Evolutionary conservation across 2,329 filamentous ascomycete genomes (phyloP).

Genomic region (Trichoderma cornu-damae): DNA sequence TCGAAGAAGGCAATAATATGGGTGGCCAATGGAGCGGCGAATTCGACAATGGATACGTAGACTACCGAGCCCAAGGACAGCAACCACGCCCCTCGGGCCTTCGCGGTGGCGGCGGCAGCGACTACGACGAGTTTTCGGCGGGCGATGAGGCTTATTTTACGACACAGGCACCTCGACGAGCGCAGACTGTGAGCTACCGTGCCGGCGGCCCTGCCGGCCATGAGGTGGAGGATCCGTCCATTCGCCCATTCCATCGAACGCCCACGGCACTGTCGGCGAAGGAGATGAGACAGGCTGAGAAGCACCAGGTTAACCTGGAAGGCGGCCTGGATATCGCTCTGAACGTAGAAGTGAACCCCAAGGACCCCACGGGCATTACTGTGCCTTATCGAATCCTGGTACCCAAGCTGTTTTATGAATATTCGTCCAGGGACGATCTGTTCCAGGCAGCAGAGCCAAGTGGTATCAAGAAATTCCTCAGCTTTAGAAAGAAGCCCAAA

Average conservation of each 20-base stretch:
- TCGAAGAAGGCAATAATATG: slow-evolving; percentile 50
- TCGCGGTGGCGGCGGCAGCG: slow-evolving; percentile 41
- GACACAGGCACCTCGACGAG: slow-evolving; percentile 33
- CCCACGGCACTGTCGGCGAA: slow-evolving; percentile 64
- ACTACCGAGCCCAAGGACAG: slow-evolving; percentile 22
- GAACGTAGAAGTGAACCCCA: slow-evolving; percentile 82
- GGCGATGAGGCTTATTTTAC: slow-evolving; percentile 57
- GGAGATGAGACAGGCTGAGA: slow-evolving; percentile 50
- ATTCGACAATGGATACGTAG: slow-evolving; percentile 34
- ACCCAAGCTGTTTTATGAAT: slow-evolving; percentile 65
- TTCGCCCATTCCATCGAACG: slow-evolving; percentile 56
- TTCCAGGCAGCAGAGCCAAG: slow-evolving; percentile 28
- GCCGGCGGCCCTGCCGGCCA: slow-evolving; percentile 21
- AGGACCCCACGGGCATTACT: slow-evolving; percentile 83
- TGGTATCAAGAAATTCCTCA: slow-evolving; percentile 43
- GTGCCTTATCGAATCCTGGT: slow-evolving; percentile 82
- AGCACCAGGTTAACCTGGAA: slow-evolving; percentile 66
- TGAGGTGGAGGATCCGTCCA: slow-evolving; percentile 24
- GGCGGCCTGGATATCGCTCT: slow-evolving; percentile 80
- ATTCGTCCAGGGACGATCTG: slow-evolving; percentile 40
- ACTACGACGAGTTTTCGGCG: slow-evolving; percentile 45
- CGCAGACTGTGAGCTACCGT: slow-evolving; percentile 29
- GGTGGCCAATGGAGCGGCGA: slow-evolving; percentile 50
- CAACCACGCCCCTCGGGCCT: slow-evolving; percentile 31
- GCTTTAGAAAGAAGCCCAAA: slow-evolving; percentile 38